Evolutionary conservation across 1,284 basidiomycete genomes (phyloP).

Genomic region (Leccinum ponderosum): DNA sequence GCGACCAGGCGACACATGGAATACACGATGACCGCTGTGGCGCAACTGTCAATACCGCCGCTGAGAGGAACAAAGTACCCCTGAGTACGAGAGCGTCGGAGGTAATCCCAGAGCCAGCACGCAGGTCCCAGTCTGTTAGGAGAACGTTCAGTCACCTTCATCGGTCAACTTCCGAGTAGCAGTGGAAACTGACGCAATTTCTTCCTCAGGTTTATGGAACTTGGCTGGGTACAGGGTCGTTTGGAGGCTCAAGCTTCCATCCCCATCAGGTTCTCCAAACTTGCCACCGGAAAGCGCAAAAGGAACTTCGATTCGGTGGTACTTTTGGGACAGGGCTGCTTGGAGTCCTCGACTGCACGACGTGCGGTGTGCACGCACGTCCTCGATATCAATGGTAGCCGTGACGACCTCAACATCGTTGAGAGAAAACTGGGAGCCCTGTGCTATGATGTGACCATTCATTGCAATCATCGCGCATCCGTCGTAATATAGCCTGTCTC

Average conservation of each 20-base stretch:
- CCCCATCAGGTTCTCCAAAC: conserved; percentile 54
- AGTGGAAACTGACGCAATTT: conserved; percentile 79
- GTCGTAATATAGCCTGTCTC: conserved; percentile 97
- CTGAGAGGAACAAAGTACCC: too few relatives aligned
- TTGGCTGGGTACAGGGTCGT: conserved; percentile 55
- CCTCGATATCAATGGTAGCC: conserved; percentile 94
- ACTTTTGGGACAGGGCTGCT: conserved; percentile 73
- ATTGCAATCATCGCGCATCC: conserved; percentile 95
- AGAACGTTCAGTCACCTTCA: too few relatives aligned
- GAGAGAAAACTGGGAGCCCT: conserved; percentile 95
- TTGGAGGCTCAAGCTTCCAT: conserved; percentile 51
- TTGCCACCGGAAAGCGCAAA: conserved; percentile 76
- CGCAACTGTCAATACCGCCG: too few relatives aligned
- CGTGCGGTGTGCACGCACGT: conserved; percentile 87
- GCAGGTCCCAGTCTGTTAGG: too few relatives aligned
- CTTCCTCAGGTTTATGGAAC: conserved; percentile 92
- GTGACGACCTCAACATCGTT: conserved; percentile 95
- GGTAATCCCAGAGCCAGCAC: too few relatives aligned
- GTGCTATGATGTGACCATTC: conserved; percentile 91
- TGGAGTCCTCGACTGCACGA: conserved; percentile 88
- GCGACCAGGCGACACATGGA: too few relatives aligned
- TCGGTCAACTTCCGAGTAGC: not conserved
- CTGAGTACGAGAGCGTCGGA: conserved; percentile 37
- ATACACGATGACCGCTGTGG: too few relatives aligned
- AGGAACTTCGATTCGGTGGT: conserved; percentile 77